Conservation (phyloP, 768 basidiomycete species). For the Trametes cinnabarina region DNA sequence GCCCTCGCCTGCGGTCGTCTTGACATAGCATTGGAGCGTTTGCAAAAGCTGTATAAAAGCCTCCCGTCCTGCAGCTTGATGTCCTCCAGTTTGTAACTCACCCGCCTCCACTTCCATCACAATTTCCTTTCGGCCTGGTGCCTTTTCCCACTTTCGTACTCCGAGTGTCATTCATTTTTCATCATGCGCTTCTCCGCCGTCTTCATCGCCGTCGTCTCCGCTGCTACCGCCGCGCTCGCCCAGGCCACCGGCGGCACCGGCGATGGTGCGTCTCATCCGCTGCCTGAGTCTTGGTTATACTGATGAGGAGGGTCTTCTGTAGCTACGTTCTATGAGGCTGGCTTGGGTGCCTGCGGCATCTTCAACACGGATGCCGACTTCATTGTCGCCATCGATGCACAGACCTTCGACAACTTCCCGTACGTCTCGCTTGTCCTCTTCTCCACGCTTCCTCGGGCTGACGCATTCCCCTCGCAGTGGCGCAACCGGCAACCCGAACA, state of each 20-base stretch:
- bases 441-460: too few species aligned
- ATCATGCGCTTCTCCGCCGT: slow-evolving; percentile 19
- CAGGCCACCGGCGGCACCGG: slow-evolving; percentile 7
- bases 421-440: too few species aligned
- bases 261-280: slow-evolving; percentile 9
- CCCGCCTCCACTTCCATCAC: slow-evolving; percentile 18
- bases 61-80: background rate
- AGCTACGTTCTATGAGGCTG: slow-evolving; percentile 34
- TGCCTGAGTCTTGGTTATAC: too few species aligned
- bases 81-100: slow-evolving; percentile 20
- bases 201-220: slow-evolving; percentile 8
- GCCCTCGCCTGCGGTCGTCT: too few species aligned
- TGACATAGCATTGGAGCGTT: too few species aligned
- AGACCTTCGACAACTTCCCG: slow-evolving; percentile 37
- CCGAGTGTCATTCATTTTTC: slow-evolving; percentile 2
- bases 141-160: slow-evolving; percentile 10
- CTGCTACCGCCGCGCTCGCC: slow-evolving; percentile 4
- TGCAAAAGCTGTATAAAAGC: slow-evolving; percentile 12
- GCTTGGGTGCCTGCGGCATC: slow-evolving; percentile 43
- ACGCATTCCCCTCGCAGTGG: slow-evolving; percentile 11
- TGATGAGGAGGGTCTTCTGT: too few species aligned
- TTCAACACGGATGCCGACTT: slow-evolving; percentile 30
- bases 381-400: slow-evolving; percentile 37
- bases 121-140: slow-evolving; percentile 12
- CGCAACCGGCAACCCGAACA: slow-evolving; percentile 16